Evolutionary conservation across 306 rosid genomes (phyloP), one percentile per base, ranked within the genome.

Genomic region (Dicorynia guianensis): DNA sequence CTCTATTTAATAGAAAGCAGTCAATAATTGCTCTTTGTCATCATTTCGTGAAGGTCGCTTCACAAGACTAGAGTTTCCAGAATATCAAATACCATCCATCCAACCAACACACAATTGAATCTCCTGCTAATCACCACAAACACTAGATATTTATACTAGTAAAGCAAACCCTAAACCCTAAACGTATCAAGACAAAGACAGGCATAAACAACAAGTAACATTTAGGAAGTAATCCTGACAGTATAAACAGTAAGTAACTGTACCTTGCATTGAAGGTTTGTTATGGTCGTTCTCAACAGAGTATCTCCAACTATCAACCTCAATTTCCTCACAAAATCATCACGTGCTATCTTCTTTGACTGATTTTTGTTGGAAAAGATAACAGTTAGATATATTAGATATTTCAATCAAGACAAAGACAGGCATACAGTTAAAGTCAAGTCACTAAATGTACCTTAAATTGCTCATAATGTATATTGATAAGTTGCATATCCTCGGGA

Each of bases 191-290:
- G 30, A 25, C 30, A 25, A 25, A 25, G 30, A 25, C 30, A 25
- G 7, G 11, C 18, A 56, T 8, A 39, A 36, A 19, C 69, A 67
- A 35, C 61, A 56, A 60, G 3, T 43, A 48, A 43, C 30, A 67
- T 20, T 50, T 11, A 10, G 17, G n/a, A 49, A 11, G 17, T 40
- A 14, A 44, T 5, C 59, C 50, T n/a, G 36, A 46, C 15, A 13
- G 47, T 11, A 44, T 3, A 53, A 66, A 14, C 17, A 11, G 57
- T 43, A 36, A 7, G 19, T 8, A 34, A 55, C 18, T 8, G 33
- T 88, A 93, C 98, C 96, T 90, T 90, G 90, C 87, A 76, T 17
- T 88, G 89, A 74, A 89, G 93, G 58, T 61, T 70, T 11, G 87
- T 76, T 78, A 93, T 77, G 11, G 96, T 90, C 33, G 85, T 65